Evolutionary conservation across 805 yeast species (phyloP).

Genomic region (Lipomyces mesembrius): DNA sequence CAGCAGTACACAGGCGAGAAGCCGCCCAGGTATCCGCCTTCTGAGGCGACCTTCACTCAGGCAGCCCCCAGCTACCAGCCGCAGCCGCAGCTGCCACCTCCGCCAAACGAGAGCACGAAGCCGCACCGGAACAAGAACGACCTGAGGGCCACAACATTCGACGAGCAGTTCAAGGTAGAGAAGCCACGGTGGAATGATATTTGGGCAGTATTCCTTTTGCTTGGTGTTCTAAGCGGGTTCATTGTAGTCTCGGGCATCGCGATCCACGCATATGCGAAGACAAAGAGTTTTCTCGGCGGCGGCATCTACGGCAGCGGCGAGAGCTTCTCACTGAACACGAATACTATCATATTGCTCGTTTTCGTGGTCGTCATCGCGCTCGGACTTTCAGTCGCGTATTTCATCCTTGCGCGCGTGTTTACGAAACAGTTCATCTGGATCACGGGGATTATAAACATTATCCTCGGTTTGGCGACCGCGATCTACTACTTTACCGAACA

Average conservation of each 20-base stretch:
- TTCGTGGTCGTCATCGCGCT: slow-evolving; percentile 67
- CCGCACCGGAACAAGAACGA: slow-evolving; percentile 14
- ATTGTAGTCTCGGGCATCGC: slow-evolving; percentile 71
- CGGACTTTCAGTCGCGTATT: slow-evolving; percentile 60
- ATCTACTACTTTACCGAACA: slow-evolving; percentile 69
- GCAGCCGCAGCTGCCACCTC: slow-evolving; percentile 12
- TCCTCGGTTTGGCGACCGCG: slow-evolving; percentile 74
- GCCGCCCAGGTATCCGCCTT: slow-evolving; percentile 28
- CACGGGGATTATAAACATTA: slow-evolving; percentile 68
- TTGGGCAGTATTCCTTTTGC: slow-evolving; percentile 66
- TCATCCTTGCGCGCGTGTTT: slow-evolving; percentile 63
- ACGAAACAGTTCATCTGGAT: slow-evolving; percentile 70
- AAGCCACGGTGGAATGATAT: slow-evolving; percentile 69
- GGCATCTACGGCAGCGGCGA: slow-evolving; percentile 60
- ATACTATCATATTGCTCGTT: slow-evolving; percentile 70
- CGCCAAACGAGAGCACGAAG: slow-evolving; percentile 5
- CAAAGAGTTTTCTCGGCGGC: slow-evolving; percentile 61
- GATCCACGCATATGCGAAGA: slow-evolving; percentile 63
- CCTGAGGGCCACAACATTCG: slow-evolving; percentile 55
- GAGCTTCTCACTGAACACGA: slow-evolving; percentile 71
- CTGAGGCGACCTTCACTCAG: slow-evolving; percentile 22
- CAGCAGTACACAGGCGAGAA: slow-evolving; percentile 4
- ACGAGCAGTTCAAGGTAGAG: slow-evolving; percentile 68
- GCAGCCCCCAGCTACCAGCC: slow-evolving; percentile 27
- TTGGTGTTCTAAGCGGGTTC: slow-evolving; percentile 60